phyloP scores from a whole-genome alignment of 2,329 filamentous ascomycete species.

The Fonsecaea multimorphosa region DNA sequence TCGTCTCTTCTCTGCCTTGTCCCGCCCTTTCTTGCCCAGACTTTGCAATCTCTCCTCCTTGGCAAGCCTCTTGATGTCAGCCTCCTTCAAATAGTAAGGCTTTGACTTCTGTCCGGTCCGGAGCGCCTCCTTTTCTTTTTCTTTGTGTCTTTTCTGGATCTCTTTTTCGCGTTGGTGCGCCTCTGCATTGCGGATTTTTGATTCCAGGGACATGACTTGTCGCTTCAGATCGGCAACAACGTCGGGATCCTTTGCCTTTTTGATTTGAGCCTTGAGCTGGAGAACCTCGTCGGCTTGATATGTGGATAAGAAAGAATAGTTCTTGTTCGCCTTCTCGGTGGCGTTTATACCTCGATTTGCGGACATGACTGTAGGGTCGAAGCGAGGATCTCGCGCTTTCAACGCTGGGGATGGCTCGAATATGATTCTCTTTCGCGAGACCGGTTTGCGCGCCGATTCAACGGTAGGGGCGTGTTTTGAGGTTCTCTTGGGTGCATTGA shows the following conservation, averaged over 20 bases:
- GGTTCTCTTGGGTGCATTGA: constrained; percentile 52
- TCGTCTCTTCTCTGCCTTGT: constrained; percentile 82
- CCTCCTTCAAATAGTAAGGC: constrained; percentile 91
- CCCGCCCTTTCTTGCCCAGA: constrained; percentile 84
- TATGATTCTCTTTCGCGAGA: constrained; percentile 79
- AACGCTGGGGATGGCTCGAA: constrained; percentile 61
- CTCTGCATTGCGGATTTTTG: constrained; percentile 72
- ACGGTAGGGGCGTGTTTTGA: constrained; percentile 91
- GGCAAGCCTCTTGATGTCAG: constrained; percentile 86
- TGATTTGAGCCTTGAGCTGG: constrained; percentile 71
- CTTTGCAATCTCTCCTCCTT: constrained; percentile 78
- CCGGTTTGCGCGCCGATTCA: constrained; percentile 80
- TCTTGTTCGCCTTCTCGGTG: constrained; percentile 66
- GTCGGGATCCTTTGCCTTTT: constrained; percentile 67
- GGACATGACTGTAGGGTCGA: constrained; percentile 67
- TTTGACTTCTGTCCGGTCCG: constrained; percentile 78
- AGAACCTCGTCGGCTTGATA: constrained; percentile 86
- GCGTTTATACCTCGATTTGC: constrained; percentile 43
- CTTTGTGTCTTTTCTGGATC: constrained; percentile 75
- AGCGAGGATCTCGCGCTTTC: constrained; percentile 84
- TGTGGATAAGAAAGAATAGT: constrained; percentile 86
- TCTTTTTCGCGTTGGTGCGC: constrained; percentile 72
- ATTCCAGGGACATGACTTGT: constrained; percentile 77
- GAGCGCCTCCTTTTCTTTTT: constrained; percentile 82
- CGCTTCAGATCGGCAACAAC: constrained; percentile 74